Percentiles rank a stretch among this genome's conserved stretches.
Evolutionary conservation across 2,329 filamentous ascomycete genomes (phyloP).

Genomic region (Ophiosphaerella narmari): DNA sequence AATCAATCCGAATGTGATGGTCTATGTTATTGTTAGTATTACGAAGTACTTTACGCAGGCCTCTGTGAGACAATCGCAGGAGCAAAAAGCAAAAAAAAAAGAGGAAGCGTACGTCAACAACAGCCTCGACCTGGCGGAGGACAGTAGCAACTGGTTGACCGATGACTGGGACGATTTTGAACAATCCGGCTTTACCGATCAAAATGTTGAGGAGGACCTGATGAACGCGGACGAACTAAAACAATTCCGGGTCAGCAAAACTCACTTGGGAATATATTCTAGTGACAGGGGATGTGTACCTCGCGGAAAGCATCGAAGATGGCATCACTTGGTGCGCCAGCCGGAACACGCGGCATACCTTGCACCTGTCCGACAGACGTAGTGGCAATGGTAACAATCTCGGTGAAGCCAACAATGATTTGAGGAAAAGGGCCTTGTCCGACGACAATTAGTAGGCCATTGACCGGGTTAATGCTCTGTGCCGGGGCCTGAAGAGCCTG

Average conservation of each 20-base stretch:
- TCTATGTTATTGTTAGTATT: neutral
- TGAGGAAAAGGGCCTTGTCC: constrained; percentile 17
- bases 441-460: constrained; percentile 11
- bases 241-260: constrained; percentile 1
- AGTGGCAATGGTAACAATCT: constrained; percentile 14
- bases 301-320: constrained; percentile 18
- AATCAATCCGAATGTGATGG: constrained; percentile 7
- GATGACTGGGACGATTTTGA: constrained; percentile 14
- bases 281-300: neutral
- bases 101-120: constrained; percentile 19
- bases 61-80: no score
- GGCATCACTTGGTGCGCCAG: constrained; percentile 5
- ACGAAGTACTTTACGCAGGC: no score
- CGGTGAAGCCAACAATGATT: constrained; percentile 15
- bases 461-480: constrained; percentile 10
- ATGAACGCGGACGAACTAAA: constrained; percentile 19
- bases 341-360: neutral
- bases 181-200: constrained; percentile 19
- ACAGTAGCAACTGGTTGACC: constrained; percentile 17
- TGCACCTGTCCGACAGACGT: constrained; percentile 8
- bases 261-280: neutral
- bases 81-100: neutral
- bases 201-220: constrained; percentile 20
- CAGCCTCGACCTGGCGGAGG: constrained; percentile 13
- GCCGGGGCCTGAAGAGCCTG: constrained; percentile 11